Evolutionary conservation across 768 basidiomycete genomes (phyloP).

Genomic region (Phylloporus sp.): DNA sequence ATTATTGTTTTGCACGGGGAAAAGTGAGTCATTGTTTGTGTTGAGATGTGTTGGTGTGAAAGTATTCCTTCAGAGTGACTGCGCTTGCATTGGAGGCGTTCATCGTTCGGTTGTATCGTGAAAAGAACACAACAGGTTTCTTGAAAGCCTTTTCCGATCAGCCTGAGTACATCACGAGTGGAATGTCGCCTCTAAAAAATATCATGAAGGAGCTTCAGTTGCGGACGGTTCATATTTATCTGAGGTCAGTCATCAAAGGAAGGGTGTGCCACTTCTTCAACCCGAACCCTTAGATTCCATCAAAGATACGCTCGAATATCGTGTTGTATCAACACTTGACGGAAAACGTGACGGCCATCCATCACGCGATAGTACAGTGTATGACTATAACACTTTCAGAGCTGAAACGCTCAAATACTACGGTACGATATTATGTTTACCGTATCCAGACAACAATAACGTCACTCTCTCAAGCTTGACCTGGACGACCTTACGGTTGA

Average conservation of each 20-base stretch:
- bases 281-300: constrained; percentile 65
- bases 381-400: constrained; percentile 89
- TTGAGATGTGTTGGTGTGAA: background rate
- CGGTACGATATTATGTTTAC: constrained; percentile 33
- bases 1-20: constrained; percentile 90
- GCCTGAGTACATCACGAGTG: constrained; percentile 91
- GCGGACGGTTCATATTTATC: constrained; percentile 86
- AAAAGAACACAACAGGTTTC: constrained; percentile 87
- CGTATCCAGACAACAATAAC: background rate
- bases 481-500: constrained; percentile 90
- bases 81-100: constrained; percentile 86
- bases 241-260: constrained; percentile 53
- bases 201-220: constrained; percentile 92
- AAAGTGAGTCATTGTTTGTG: constrained; percentile 45
- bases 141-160: constrained; percentile 97
- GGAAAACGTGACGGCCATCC: constrained; percentile 86
- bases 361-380: constrained; percentile 88
- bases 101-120: constrained; percentile 85
- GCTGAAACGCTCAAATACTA: constrained; percentile 82
- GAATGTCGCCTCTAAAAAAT: constrained; percentile 85
- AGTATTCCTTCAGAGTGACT: constrained; percentile 58
- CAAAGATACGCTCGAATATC: constrained; percentile 74
- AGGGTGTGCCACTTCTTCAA: background rate
- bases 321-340: constrained; percentile 82
- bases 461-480: constrained; percentile 65